Evolutionary conservation across 2,329 filamentous ascomycete species (phyloP).

Genomic region (Biscogniauxia marginata): DNA sequence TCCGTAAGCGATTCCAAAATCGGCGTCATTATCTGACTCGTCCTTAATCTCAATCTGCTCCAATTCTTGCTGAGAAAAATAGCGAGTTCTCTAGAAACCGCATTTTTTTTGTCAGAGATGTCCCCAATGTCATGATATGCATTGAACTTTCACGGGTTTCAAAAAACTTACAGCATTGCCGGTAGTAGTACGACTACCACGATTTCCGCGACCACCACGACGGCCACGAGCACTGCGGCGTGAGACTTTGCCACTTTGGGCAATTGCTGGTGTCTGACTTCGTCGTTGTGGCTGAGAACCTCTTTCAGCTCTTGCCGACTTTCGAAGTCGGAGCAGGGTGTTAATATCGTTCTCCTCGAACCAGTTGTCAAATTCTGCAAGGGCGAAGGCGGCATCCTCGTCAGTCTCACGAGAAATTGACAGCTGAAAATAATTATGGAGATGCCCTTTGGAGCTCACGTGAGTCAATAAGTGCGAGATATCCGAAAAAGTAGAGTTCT

Average conservation of each 20-base stretch:
- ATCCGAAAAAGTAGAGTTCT: constrained; percentile 79
- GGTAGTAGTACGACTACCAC: constrained; percentile 19
- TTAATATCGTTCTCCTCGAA: constrained; percentile 71
- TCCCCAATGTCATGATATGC: background rate
- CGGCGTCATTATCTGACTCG: constrained; percentile 14
- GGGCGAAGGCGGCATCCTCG: constrained; percentile 55
- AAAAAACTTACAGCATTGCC: constrained; percentile 20
- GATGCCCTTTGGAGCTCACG: constrained; percentile 87
- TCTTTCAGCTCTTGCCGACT: constrained; percentile 72
- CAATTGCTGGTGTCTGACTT: constrained; percentile 20
- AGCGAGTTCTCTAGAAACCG: background rate
- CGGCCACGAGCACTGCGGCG: constrained; percentile 14
- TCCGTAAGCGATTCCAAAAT: constrained; percentile 6
- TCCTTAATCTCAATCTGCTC: constrained; percentile 17
- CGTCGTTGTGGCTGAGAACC: constrained; percentile 33
- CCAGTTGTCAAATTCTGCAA: constrained; percentile 76
- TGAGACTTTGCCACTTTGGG: constrained; percentile 22
- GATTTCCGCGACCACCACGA: constrained; percentile 13
- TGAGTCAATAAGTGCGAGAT: constrained; percentile 90
- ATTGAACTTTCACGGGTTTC: too few species aligned
- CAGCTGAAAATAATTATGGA: constrained; percentile 79
- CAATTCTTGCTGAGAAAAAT: constrained; percentile 1
- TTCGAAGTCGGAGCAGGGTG: constrained; percentile 71
- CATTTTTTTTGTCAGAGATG: background rate
- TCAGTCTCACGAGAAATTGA: constrained; percentile 71